These are phyloP conservation scores for Phialophora chinensis DNA, from an alignment of 2,329 filamentous ascomycete species.

Conservation along the genomic window DNA sequence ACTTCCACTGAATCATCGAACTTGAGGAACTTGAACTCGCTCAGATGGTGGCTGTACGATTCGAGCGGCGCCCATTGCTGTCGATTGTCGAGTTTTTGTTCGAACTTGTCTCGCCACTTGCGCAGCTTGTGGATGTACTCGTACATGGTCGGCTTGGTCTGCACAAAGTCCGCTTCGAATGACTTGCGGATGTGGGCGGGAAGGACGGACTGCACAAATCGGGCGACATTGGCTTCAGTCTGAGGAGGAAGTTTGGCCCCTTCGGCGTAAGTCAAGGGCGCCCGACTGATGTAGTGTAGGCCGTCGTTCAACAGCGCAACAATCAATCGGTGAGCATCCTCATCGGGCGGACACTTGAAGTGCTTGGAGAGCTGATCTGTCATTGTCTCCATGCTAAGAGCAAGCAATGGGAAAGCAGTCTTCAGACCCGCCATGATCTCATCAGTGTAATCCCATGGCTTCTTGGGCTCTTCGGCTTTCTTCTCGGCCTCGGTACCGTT, in stretches of 20 bases:
- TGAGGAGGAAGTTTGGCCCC: conserved; percentile 88
- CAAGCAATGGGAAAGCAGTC: conserved; percentile 93
- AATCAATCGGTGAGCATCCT: conserved; percentile 95
- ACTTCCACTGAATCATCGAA: conserved; percentile 95
- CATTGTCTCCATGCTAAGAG: conserved; percentile 99
- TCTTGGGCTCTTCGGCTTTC: conserved; percentile 62
- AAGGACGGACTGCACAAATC: conserved; percentile 94
- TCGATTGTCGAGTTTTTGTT: conserved; percentile 92
- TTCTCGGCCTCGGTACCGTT: conserved; percentile 37
- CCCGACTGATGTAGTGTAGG: conserved; percentile 86
- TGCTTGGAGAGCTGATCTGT: conserved; percentile 98
- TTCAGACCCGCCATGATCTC: conserved; percentile 95
- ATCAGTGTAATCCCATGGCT: conserved; percentile 95
- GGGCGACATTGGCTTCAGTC: conserved; percentile 94
- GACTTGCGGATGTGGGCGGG: conserved; percentile 93
- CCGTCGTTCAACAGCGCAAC: conserved; percentile 97
- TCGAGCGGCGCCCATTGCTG: conserved; percentile 77
- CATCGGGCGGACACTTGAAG: conserved; percentile 98
- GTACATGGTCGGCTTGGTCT: conserved; percentile 93
- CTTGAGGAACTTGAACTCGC: conserved; percentile 96
- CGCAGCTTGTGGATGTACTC: conserved; percentile 98
- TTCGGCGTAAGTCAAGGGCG: conserved; percentile 82
- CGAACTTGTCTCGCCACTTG: conserved; percentile 95
- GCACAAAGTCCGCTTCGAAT: conserved; percentile 97
- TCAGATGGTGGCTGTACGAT: conserved; percentile 84